These are phyloP conservation scores for Limtongia smithiae DNA, from an alignment of 805 yeast genomes.

Conservation along the genomic window DNA sequence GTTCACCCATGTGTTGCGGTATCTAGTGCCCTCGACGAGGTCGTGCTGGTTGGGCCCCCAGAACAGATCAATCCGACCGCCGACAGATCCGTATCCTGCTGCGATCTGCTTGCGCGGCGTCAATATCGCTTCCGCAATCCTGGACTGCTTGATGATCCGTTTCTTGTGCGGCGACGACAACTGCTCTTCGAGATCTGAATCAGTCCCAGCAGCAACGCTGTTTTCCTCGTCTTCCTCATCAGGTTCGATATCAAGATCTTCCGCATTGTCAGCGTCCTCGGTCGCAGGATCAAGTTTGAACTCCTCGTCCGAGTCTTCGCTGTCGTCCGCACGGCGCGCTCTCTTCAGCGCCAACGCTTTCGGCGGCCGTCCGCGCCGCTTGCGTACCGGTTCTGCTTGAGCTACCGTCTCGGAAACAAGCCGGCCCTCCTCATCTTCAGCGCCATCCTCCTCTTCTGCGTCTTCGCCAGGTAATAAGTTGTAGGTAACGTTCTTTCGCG, in stretches of 20 bases:
- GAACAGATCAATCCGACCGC: slow-evolving; percentile 4
- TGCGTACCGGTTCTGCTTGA: too few relatives aligned
- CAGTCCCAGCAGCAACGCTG: too few relatives aligned
- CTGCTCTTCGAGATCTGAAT: too few relatives aligned
- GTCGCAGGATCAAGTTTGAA: background rate
- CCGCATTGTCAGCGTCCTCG: background rate
- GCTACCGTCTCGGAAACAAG: background rate
- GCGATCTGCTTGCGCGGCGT: too few relatives aligned
- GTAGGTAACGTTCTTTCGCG: slow-evolving; percentile 1
- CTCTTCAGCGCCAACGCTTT: slow-evolving; percentile 5
- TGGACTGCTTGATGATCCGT: background rate
- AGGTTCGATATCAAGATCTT: slow-evolving; percentile 1
- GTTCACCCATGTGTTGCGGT: slow-evolving; percentile 23
- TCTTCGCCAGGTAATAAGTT: background rate
- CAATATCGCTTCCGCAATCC: background rate
- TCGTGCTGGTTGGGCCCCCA: slow-evolving; percentile 8
- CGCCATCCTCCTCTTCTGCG: slow-evolving; percentile 3
- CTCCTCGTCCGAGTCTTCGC: background rate
- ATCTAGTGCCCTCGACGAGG: slow-evolving; percentile 2
- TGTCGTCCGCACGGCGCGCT: slow-evolving; percentile 1
- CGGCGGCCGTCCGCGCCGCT: slow-evolving; percentile 18
- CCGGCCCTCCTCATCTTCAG: background rate
- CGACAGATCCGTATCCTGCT: background rate
- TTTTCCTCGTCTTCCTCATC: background rate
- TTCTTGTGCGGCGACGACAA: background rate